Base-by-base conservation (phyloP, 23 red algal genomes). In the Pyropia haitanensis region DNA sequence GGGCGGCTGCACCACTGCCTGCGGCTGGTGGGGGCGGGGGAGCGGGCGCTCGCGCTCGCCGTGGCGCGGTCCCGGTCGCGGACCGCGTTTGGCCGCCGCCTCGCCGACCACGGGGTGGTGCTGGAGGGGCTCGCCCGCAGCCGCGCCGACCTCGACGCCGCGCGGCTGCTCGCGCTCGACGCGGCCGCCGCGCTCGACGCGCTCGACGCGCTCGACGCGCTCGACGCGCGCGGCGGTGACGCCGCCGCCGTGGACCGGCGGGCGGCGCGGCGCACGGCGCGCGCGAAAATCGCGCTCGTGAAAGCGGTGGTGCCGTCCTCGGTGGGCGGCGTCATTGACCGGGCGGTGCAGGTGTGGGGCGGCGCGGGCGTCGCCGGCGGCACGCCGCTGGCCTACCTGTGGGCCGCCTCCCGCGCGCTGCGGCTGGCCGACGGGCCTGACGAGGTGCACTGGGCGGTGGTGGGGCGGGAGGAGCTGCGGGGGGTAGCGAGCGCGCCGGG, bases 1-100 rank as follows among this genome's bases (percentile, higher is more conserved):
- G 90, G 90, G 48, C 64, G 90, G 18, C 48, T 95, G 46, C 90
- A 95, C 73, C 90, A 95, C 55, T 95, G 90, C 60, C 86, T 95
- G 76, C 58, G 90, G n/a, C 53, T 79, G 30, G 56, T 95, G 39
- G 90, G 90, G 18, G 58, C 60, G 17, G 80, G 59, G 18, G 80
- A 87, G 50, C 49, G 90, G 49, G 75, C 81, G 23, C 56, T 87
- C 30, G 73, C 64, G 29, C 26, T 95, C 3, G 22, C 73, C 18
- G 65, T 73, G 14, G 49, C 25, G 49, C 73, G 90, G 25, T 74
- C 90, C 1, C 39, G 57, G 16, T 29, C 49, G 54, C 64, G 90
- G 18, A 32, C 20, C 51, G 83, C 71, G 16, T 87, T 87, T 44
- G 90, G 81, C 14, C 53, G 59, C 23, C 20, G 46, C 7, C 58